phyloP scores from a whole-genome alignment of 306 rosid species.

The Pyrus pyrifolia region DNA sequence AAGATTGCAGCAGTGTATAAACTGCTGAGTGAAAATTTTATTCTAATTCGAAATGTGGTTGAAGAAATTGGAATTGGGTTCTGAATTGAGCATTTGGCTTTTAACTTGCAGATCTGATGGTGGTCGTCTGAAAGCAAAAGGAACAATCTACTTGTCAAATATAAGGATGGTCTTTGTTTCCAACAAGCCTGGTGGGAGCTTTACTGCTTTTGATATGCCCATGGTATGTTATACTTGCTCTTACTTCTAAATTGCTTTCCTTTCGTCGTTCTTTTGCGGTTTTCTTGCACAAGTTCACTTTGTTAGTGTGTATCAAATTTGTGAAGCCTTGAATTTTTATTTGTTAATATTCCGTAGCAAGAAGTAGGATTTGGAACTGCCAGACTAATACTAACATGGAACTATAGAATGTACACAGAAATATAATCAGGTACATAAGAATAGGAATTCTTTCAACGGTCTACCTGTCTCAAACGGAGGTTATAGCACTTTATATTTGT shows the following conservation, averaged over 20 bases:
- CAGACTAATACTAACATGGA: neutral
- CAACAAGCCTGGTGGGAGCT: slow-evolving; percentile 43
- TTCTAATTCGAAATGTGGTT: neutral
- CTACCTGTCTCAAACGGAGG: neutral
- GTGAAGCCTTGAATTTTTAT: neutral
- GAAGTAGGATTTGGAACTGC: neutral
- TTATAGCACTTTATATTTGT: neutral
- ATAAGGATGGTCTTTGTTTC: slow-evolving; percentile 87
- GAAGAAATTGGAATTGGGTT: neutral
- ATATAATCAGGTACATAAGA: neutral
- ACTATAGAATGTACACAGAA: neutral
- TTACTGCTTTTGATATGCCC: slow-evolving; percentile 90
- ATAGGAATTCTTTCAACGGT: neutral
- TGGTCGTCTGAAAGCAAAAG: slow-evolving; percentile 72
- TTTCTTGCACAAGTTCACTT: neutral
- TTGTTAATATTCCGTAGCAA: neutral
- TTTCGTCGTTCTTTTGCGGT: neutral
- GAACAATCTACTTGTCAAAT: slow-evolving; percentile 79
- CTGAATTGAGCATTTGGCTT: neutral
- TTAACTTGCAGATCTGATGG: slow-evolving; percentile 38
- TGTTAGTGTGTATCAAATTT: neutral
- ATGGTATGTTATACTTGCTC: slow-evolving; percentile 49
- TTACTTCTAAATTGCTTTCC: neutral
- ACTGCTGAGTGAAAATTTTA: too few relatives aligned
- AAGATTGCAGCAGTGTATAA: too few relatives aligned